Evolutionary conservation across 345 rosid genomes (phyloP).

Genomic region (Carallia brachiata): DNA sequence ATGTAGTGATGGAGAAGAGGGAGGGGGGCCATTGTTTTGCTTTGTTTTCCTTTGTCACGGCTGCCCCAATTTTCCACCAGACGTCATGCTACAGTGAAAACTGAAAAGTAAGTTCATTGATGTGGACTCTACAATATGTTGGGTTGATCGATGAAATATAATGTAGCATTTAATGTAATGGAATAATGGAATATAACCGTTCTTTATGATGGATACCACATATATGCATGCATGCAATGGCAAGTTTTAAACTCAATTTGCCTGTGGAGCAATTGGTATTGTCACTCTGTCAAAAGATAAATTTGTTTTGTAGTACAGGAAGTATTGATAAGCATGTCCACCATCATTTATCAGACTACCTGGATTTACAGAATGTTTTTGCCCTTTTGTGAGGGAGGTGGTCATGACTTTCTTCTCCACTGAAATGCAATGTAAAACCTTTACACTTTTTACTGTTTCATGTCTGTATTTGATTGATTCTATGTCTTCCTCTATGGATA

Average conservation of each 20-base stretch:
- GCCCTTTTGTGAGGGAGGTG: neutral
- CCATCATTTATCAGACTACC: slow-evolving; percentile 1
- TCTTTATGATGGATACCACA: no score
- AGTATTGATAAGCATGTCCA: slow-evolving; percentile 12
- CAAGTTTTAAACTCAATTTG: neutral
- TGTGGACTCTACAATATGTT: no score
- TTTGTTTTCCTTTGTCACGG: no score
- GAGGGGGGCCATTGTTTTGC: no score
- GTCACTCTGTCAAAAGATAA: neutral
- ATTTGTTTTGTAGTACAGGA: neutral
- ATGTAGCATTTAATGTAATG: no score
- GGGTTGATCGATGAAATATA: no score
- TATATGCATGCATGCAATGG: neutral
- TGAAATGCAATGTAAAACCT: neutral
- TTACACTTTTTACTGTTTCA: neutral
- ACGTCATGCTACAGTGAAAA: no score
- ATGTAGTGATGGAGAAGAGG: no score
- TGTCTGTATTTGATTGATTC: slow-evolving; percentile 4
- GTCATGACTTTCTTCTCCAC: slow-evolving; percentile 4
- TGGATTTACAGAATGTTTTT: neutral
- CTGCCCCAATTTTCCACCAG: no score
- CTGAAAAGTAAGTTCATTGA: no score
- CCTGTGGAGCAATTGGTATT: neutral
- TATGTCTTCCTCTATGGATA: neutral
- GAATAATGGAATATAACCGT: no score